Evolutionary conservation across 257 asterid genomes (phyloP).

Genomic region (Solanum chaucha): DNA sequence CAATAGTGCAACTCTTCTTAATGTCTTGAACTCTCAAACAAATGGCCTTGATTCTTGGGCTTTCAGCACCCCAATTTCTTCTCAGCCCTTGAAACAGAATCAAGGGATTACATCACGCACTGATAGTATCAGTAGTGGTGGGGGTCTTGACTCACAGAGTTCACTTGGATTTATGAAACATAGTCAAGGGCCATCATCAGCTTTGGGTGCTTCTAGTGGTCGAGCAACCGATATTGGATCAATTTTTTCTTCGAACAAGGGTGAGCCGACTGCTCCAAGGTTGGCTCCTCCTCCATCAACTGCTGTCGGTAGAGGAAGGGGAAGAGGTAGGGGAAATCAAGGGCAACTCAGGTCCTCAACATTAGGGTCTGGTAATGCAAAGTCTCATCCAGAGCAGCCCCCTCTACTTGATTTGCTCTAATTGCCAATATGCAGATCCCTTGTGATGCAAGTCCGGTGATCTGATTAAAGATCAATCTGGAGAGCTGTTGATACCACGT

Average conservation of each 20-base stretch:
- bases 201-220: slow-evolving; percentile 22
- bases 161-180: slow-evolving; percentile 60
- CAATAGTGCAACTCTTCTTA: slow-evolving; percentile 19
- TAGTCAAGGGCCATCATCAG: slow-evolving; percentile 32
- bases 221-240: slow-evolving; percentile 61
- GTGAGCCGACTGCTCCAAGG: slow-evolving; percentile 59
- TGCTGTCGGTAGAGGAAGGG: slow-evolving; percentile 80
- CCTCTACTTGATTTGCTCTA: slow-evolving; percentile 80
- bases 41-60: slow-evolving; percentile 44
- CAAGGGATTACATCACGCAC: slow-evolving; percentile 33
- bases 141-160: slow-evolving; percentile 29
- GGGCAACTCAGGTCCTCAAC: slow-evolving; percentile 35
- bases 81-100: slow-evolving; percentile 30
- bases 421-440: slow-evolving; percentile 3
- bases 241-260: slow-evolving; percentile 63
- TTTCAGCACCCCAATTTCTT: slow-evolving; percentile 22
- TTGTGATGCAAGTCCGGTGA: background rate
- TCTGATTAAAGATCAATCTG: background rate
- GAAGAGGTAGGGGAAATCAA: slow-evolving; percentile 76
- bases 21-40: slow-evolving; percentile 41
- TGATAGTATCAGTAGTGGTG: slow-evolving; percentile 22
- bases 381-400: slow-evolving; percentile 47
- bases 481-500: background rate
- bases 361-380: slow-evolving; percentile 21
- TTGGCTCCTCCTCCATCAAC: slow-evolving; percentile 92